Evolutionary conservation across 768 basidiomycete genomes (phyloP).

Genomic region (Termitomyces sp.): DNA sequence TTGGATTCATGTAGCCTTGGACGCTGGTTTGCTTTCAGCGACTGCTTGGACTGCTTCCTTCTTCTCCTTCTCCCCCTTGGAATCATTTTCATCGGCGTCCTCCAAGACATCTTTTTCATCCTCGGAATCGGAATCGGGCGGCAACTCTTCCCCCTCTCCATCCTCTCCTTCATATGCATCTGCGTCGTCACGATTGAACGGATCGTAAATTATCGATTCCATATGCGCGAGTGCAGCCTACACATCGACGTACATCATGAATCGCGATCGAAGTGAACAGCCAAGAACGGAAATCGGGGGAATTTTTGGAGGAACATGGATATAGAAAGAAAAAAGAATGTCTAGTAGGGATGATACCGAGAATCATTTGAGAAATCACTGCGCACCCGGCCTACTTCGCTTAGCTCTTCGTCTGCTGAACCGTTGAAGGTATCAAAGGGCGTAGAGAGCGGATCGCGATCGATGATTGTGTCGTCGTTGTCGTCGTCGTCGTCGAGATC

Average conservation of each 20-base stretch:
- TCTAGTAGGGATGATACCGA: conserved; percentile 87
- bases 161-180: neutral
- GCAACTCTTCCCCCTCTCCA: conserved; percentile 3
- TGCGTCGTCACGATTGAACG: conserved; percentile 16
- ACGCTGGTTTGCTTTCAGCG: neutral
- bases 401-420: conserved; percentile 64
- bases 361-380: conserved; percentile 74
- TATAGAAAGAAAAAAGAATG: conserved; percentile 18
- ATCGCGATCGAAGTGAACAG: neutral
- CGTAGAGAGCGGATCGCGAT: conserved; percentile 31
- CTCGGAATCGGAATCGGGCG: conserved; percentile 1
- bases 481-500: conserved; percentile 44
- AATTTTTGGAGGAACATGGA: neutral
- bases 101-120: neutral
- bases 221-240: conserved; percentile 80
- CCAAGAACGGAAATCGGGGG: neutral
- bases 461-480: conserved; percentile 29
- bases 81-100: neutral
- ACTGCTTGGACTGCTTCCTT: neutral
- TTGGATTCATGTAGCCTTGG: neutral
- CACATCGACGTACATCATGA: neutral
- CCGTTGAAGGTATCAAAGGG: conserved; percentile 54
- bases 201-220: conserved; percentile 74
- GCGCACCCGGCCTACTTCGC: conserved; percentile 91
- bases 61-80: neutral